Evolutionary conservation across 2,329 filamentous ascomycete genomes (phyloP), one percentile per base, ranked within the genome.

Genomic region (Coniella vitis): DNA sequence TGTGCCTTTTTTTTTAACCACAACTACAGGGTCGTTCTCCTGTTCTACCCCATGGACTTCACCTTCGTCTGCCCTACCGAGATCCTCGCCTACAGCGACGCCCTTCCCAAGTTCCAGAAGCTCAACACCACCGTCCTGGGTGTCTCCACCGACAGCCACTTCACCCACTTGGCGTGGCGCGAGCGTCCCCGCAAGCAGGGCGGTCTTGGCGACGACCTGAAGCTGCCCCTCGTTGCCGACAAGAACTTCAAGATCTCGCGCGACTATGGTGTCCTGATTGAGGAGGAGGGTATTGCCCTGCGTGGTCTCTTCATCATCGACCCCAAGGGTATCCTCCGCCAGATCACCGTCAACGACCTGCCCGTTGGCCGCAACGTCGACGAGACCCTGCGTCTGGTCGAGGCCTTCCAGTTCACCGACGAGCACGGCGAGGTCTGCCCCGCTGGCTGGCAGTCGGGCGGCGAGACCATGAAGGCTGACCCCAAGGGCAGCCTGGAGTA

Each of bases 401-500:
- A 84, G 56, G 84, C 85, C 5, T 90, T 90, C 65, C 87, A 90
- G 66, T 87, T 91, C 71, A 86, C 86, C 12, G 86, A 90, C 57
- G 86, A 88, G 57, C 87, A 86, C 74, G 90, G 89, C 67, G 82
- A 87, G 63, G 78, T 88, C 48, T 90, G 72, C 66, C 72, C 72
- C 38, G 72, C 72, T 47, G 72, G 71, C 58, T 75, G 72, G 72
- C 66, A 68, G 52, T 62, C 68, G 51, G 72, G 72, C 44, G 62
- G 61, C 59, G 68, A 73, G 64, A 67, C 65, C 45, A 74, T 75
- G 65, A 75, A 75, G 70, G 69, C 72, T 49, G 71, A 73, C 51
- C 71, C 72, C 55, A 74, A 74, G 65, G 70, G 69, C 46, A 73
- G 68, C 57, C 64, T 74, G 34, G 71, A 74, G 61, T 75, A 75